Percentiles rank a stretch among this genome's conserved stretches.
These are phyloP conservation scores for Venturia pyrina DNA, from an alignment of 2,329 filamentous ascomycete genomes.

Conservation along the genomic window DNA sequence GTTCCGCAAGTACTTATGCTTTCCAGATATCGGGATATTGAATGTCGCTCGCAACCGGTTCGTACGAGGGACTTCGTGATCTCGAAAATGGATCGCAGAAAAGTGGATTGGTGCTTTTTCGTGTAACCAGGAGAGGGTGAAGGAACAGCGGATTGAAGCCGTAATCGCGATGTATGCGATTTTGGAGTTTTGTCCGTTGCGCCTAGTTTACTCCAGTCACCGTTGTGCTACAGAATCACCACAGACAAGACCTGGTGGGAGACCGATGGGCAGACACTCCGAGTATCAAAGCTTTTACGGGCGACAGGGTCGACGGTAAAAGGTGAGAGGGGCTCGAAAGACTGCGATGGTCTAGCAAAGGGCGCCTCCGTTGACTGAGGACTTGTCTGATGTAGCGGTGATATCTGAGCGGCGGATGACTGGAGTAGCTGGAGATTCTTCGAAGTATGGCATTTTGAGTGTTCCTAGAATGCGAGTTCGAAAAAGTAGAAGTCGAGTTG, in stretches of 20 bases:
- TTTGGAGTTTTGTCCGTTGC: conserved; percentile 7
- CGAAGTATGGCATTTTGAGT: conserved; percentile 3
- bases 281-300: conserved; percentile 17
- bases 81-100: conserved; percentile 3
- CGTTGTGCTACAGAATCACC: conserved; percentile 33
- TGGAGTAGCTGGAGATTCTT: conserved; percentile 22
- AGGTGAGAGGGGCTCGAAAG: conserved; percentile 19
- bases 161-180: conserved; percentile 5
- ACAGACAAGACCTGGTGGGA: conserved; percentile 28
- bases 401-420: conserved; percentile 34
- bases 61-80: background rate
- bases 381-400: conserved; percentile 29
- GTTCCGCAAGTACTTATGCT: conserved; percentile 10
- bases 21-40: conserved; percentile 2
- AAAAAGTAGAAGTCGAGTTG: background rate
- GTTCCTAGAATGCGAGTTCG: background rate
- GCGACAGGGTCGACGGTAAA: conserved; percentile 4
- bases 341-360: conserved; percentile 27
- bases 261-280: conserved; percentile 27
- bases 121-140: background rate
- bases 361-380: conserved; percentile 27
- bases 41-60: conserved; percentile 6
- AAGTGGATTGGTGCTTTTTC: conserved; percentile 1
- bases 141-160: conserved; percentile 9
- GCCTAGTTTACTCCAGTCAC: conserved; percentile 28